These are phyloP conservation scores for Astragalus glycyphyllos DNA, from an alignment of 306 rosid species.

Conservation along the genomic window DNA sequence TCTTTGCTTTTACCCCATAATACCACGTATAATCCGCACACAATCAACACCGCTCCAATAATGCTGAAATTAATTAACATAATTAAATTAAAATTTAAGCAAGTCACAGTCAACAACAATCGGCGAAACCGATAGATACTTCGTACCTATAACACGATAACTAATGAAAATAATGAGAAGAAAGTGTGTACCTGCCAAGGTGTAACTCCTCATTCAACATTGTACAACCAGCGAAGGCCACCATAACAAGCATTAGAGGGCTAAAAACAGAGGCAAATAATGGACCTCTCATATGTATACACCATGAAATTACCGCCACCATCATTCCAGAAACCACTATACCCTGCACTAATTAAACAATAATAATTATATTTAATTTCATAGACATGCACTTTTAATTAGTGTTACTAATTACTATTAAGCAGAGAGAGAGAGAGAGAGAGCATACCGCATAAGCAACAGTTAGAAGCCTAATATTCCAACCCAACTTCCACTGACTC, in stretches of 20 bases:
- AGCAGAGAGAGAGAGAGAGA: too few relatives aligned
- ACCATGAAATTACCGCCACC: constrained; percentile 46
- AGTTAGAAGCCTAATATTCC: constrained; percentile 51
- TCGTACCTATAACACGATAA: too few relatives aligned
- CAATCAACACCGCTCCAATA: constrained; percentile 51
- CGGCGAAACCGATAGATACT: too few relatives aligned
- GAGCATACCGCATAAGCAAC: constrained; percentile 49
- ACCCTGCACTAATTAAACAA: constrained; percentile 38
- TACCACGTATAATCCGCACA: constrained; percentile 51
- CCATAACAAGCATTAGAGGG: constrained; percentile 48
- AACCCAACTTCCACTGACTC: constrained; percentile 51
- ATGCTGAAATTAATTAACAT: constrained; percentile 37
- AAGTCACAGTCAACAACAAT: not conserved
- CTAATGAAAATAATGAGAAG: too few relatives aligned
- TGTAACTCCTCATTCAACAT: constrained; percentile 51
- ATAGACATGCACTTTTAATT: too few relatives aligned
- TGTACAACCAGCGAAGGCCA: constrained; percentile 44
- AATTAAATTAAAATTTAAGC: not conserved
- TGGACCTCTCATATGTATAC: constrained; percentile 48
- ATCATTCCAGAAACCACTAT: constrained; percentile 44
- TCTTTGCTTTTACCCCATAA: constrained; percentile 66
- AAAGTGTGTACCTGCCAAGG: constrained; percentile 41
- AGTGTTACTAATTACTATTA: too few relatives aligned
- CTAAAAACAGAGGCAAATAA: constrained; percentile 51
- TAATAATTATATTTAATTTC: too few relatives aligned